Base-by-base conservation (phyloP, 192 early-diverging fungal species). In the Coemansia sp. region DNA sequence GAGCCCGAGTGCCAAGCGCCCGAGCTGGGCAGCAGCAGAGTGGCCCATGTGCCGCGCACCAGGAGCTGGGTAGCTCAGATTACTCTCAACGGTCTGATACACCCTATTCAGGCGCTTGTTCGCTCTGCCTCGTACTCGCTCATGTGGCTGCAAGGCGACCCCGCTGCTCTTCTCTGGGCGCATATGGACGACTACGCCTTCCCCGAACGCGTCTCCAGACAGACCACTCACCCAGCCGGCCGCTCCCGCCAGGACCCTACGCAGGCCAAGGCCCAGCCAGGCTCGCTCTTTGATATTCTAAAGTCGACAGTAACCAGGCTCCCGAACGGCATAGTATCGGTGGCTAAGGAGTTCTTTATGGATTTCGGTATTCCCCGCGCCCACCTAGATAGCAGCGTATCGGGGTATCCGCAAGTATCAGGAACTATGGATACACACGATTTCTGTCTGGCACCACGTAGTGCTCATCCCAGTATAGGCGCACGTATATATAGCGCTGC, bases 121-220 rank as follows among this genome's bases (percentile, higher is more conserved):
- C 44, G 55, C 41, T 58, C 73, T 2, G 62, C 77, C 10, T 82
- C 79, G 12, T 73, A 48, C 9, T 25, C 46, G 11, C 44, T 77
- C 2, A 48, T 53, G 27, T 74, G 39, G 41, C 57, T 82, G 27
- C 48, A 63, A 3, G 80, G 80, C 21, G 80, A 82, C 66, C 80
- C 80, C 0, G 71, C 80, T 0, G 75, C 61, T 0, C 72, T 72
- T 3, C 72, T 82, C 42, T 77, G 74, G 80, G 69, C 53, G 5
- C 64, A 66, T 21, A 82, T 82, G 50, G 75, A 82, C 59, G 75
- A 77, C 68, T 82, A 82, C 14, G 80, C 80, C 25, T 82, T 82
- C 37, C 80, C 80, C 1, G 75, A 82, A 36, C 73, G 78, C 21
- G 74, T 80, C 1, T 58, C 55, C 2, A 67, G 68, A 4, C 50